phyloP scores from a whole-genome alignment of 345 rosid genomes.

The Hevea brasiliensis region DNA sequence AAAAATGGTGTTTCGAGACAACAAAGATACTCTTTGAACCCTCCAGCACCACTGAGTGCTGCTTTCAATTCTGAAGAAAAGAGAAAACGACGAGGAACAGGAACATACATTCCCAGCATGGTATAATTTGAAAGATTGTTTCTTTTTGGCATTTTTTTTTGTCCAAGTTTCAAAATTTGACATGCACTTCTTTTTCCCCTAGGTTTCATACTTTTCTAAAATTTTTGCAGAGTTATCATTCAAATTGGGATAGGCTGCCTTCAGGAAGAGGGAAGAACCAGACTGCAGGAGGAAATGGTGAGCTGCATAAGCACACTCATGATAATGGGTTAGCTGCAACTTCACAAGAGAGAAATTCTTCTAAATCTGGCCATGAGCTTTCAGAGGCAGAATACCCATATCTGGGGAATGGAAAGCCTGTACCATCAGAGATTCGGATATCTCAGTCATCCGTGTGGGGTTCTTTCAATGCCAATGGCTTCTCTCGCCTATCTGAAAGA shows the following conservation, averaged over 20 bases:
- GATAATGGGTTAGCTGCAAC: conserved; percentile 18
- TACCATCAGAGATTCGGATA: background rate
- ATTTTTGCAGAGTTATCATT: conserved; percentile 21
- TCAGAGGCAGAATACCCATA: conserved; percentile 33
- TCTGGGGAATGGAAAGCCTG: conserved; percentile 25
- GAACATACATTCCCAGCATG: conserved; percentile 35
- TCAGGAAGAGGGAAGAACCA: conserved; percentile 17
- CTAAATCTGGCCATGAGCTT: conserved; percentile 14
- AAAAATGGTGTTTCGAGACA: conserved; percentile 8
- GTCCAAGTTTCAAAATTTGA: background rate
- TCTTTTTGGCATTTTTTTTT: background rate
- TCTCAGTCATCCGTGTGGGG: conserved; percentile 23
- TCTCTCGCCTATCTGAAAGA: background rate
- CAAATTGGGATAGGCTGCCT: conserved; percentile 12
- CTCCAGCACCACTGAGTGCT: background rate
- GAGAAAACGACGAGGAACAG: conserved; percentile 25
- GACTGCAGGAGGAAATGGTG: background rate
- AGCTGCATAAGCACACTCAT: conserved; percentile 5
- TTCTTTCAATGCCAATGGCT: conserved; percentile 17
- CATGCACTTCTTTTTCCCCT: background rate
- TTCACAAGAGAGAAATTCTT: background rate
- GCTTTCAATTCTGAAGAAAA: conserved; percentile 18
- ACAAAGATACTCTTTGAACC: conserved; percentile 6
- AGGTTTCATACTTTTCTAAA: background rate
- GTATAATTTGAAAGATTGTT: conserved; percentile 11